phyloP scores from a whole-genome alignment of 2,329 filamentous ascomycete species.

The Aspergillus transmontanensis region DNA sequence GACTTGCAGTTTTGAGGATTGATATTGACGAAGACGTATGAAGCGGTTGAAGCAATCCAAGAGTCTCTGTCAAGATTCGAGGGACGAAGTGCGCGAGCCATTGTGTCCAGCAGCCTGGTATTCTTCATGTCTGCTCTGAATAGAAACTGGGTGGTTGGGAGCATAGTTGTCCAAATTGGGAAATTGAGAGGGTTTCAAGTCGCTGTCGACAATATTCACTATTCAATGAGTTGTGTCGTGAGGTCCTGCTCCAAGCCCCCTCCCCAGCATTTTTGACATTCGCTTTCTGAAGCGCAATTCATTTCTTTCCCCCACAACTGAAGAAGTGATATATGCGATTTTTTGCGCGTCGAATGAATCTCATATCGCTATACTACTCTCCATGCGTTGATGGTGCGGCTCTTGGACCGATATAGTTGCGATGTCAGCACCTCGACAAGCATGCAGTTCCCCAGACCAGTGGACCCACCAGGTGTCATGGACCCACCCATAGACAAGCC shows the following conservation, averaged over 20 bases:
- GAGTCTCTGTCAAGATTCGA: neutral
- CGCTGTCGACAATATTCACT: neutral
- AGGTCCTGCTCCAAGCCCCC: neutral
- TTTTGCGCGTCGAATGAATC: neutral
- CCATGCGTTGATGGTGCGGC: neutral
- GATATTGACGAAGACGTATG: neutral
- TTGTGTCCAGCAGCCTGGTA: conserved; percentile 7
- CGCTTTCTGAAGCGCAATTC: neutral
- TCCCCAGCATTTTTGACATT: too few relatives aligned
- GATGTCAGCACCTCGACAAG: neutral
- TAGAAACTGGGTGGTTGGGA: conserved; percentile 19
- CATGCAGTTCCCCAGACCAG: neutral
- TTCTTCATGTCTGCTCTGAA: conserved; percentile 8
- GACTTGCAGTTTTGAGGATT: neutral
- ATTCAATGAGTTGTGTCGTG: neutral
- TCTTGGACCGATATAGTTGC: neutral
- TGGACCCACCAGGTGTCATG: neutral
- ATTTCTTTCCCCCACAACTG: neutral
- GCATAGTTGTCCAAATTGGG: conserved; percentile 15
- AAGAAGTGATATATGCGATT: neutral
- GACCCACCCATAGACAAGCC: neutral
- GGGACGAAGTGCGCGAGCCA: neutral
- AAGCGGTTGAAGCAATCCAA: neutral
- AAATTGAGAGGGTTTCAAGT: neutral
- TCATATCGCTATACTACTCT: neutral